Evolutionary conservation across 208 protist species (phyloP).

Genomic region (Wallacemonas sp.): DNA sequence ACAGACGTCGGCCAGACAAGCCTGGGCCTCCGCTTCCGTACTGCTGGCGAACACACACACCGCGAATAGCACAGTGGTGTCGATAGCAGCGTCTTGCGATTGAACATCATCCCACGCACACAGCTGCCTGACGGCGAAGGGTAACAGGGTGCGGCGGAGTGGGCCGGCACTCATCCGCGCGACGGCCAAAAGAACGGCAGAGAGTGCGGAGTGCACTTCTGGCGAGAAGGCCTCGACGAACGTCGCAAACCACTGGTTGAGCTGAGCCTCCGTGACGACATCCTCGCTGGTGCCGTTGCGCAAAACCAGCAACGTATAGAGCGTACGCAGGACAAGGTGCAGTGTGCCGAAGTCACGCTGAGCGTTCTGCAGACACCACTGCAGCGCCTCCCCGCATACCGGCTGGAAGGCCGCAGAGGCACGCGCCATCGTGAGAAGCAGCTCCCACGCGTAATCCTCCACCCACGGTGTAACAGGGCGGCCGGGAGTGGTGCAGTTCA

Average conservation of each 20-base stretch:
- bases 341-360: constrained; percentile 51
- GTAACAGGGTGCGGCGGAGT: constrained; percentile 19
- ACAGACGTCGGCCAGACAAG: constrained; percentile 1
- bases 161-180: constrained; percentile 16
- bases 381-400: constrained; percentile 26
- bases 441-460: constrained; percentile 81
- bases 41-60: constrained; percentile 5
- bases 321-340: constrained; percentile 38
- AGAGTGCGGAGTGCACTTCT: constrained; percentile 27
- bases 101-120: constrained; percentile 38
- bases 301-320: constrained; percentile 51
- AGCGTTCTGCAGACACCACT: constrained; percentile 44
- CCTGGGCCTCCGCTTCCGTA: neutral
- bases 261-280: constrained; percentile 11
- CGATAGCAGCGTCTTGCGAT: constrained; percentile 14
- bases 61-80: constrained; percentile 8
- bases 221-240: constrained; percentile 24
- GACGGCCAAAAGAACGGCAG: constrained; percentile 28
- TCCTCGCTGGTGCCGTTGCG: constrained; percentile 22
- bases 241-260: constrained; percentile 27
- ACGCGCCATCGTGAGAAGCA: constrained; percentile 54
- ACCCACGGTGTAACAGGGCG: constrained; percentile 46
- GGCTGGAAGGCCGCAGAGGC: constrained; percentile 18
- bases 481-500: constrained; percentile 49
- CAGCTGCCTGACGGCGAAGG: constrained; percentile 11